A percentile compares a stretch with the other conserved stretches of the same genome.
These are phyloP conservation scores for Fusarium sp. DNA, from an alignment of 2,329 filamentous ascomycete genomes.

Conservation along the genomic window DNA sequence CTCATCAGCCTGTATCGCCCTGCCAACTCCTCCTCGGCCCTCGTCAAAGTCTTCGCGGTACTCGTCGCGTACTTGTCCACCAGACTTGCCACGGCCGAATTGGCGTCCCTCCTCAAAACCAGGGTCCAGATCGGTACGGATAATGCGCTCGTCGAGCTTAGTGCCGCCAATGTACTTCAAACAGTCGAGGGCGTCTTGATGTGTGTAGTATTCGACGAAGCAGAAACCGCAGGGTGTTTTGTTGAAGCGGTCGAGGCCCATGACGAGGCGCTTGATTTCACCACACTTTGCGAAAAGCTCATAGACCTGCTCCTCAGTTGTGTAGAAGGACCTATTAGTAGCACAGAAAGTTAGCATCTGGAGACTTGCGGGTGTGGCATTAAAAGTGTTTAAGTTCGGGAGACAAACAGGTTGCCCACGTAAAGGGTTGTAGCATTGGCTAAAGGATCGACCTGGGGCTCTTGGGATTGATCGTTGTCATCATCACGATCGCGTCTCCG, in stretches of 20 bases:
- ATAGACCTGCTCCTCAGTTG: conserved; percentile 98
- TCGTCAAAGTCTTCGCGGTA: conserved; percentile 98
- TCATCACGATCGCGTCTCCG: conserved; percentile 74
- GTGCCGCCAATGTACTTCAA: conserved; percentile 99
- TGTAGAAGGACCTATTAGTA: conserved; percentile 85
- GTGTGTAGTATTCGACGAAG: conserved; percentile 99
- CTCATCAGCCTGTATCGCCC: conserved; percentile 74
- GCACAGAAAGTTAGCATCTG: conserved; percentile 30
- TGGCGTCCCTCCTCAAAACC: conserved; percentile 96
- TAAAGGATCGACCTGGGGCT: conserved; percentile 75
- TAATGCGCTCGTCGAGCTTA: conserved; percentile 96
- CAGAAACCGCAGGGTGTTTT: conserved; percentile 99
- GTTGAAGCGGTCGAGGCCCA: conserved; percentile 96
- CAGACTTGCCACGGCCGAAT: conserved; percentile 94
- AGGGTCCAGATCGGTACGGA: conserved; percentile 93
- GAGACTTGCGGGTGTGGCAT: neutral
- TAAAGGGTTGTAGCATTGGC: conserved; percentile 94
- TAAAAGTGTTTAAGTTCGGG: neutral
- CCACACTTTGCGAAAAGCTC: conserved; percentile 96
- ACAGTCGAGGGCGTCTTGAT: conserved; percentile 96
- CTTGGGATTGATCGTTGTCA: conserved; percentile 62
- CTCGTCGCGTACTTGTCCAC: conserved; percentile 96
- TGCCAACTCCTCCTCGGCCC: conserved; percentile 88
- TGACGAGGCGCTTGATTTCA: conserved; percentile 97
- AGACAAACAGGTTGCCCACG: conserved; percentile 86